A percentile compares a stretch with the other conserved stretches of the same genome.
Conservation (phyloP, 169 alveolate genomes). For the Cryptosporidium felis region DNA sequence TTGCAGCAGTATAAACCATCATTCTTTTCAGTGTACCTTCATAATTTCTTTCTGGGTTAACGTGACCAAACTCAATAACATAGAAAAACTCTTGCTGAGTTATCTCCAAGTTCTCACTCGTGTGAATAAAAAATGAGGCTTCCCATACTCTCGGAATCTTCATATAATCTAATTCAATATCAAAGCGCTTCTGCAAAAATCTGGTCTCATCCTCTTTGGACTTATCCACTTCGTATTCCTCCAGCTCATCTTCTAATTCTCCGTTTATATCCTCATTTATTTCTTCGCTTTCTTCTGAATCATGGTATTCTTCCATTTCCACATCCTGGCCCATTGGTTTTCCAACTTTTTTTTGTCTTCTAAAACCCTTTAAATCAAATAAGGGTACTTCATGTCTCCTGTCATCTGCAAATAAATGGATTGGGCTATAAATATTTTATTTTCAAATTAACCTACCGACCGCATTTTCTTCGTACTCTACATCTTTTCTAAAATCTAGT, state of each 20-base stretch:
- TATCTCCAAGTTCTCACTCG: slow-evolving; percentile 49
- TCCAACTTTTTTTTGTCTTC: slow-evolving; percentile 14
- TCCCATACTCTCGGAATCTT: slow-evolving; percentile 65
- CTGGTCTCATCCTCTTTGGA: slow-evolving; percentile 8
- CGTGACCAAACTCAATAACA: slow-evolving; percentile 68
- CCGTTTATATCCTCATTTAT: background rate
- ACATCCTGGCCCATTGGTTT: slow-evolving; percentile 38
- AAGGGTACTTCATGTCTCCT: slow-evolving; percentile 62
- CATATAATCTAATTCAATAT: slow-evolving; percentile 31
- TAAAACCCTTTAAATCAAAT: slow-evolving; percentile 47
- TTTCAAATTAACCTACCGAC: slow-evolving; percentile 10
- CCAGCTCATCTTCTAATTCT: slow-evolving; percentile 10
- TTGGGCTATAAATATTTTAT: background rate
- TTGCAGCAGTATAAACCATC: slow-evolving; percentile 68
- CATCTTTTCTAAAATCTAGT: slow-evolving; percentile 5
- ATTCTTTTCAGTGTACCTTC: slow-evolving; percentile 43
- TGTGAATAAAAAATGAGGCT: slow-evolving; percentile 51
- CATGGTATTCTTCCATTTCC: slow-evolving; percentile 39
- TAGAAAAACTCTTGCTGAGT: slow-evolving; percentile 55
- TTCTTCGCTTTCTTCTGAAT: slow-evolving; percentile 4
- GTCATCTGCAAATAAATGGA: background rate
- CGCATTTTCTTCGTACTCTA: slow-evolving; percentile 43
- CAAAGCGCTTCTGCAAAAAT: background rate
- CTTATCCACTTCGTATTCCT: slow-evolving; percentile 11
- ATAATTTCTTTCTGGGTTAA: slow-evolving; percentile 60